Percentiles rank a stretch among this genome's conserved stretches.
phyloP scores from a whole-genome alignment of 495 filamentous ascomycete genomes.

The Margaritispora aquatica region DNA sequence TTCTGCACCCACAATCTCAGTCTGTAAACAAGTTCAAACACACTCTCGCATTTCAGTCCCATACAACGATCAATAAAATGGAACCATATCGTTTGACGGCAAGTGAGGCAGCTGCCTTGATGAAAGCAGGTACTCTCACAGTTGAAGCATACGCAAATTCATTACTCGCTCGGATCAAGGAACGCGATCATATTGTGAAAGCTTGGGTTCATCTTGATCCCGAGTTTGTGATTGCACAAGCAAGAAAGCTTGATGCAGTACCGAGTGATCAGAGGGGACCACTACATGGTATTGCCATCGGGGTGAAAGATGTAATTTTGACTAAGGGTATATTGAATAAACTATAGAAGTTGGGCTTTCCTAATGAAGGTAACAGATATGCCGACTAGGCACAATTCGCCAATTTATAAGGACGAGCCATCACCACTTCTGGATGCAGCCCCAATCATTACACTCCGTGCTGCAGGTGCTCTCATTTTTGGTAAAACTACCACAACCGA shows the following conservation, averaged over 20 bases:
- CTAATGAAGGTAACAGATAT: conserved; percentile 29
- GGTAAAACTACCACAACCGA: conserved; percentile 48
- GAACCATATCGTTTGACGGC: conserved; percentile 34
- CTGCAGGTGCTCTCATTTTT: conserved; percentile 43
- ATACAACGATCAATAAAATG: conserved; percentile 7
- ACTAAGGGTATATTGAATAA: conserved; percentile 39
- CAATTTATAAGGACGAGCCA: conserved; percentile 34
- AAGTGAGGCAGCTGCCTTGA: conserved; percentile 28
- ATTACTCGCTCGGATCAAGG: conserved; percentile 41
- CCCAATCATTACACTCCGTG: conserved; percentile 34
- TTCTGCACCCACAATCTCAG: too few relatives aligned
- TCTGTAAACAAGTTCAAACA: neutral
- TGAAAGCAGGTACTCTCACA: conserved; percentile 33
- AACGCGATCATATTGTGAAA: conserved; percentile 39
- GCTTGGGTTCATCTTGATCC: conserved; percentile 47
- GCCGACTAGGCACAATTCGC: conserved; percentile 46
- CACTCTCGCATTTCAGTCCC: neutral
- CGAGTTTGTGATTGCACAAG: conserved; percentile 40
- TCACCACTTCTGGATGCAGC: conserved; percentile 35
- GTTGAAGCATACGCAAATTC: conserved; percentile 47
- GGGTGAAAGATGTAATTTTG: conserved; percentile 52
- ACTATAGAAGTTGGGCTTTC: neutral
- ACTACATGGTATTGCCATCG: conserved; percentile 48
- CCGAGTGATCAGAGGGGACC: conserved; percentile 40
- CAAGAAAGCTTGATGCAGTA: conserved; percentile 42